A percentile compares a stretch with the other conserved stretches of the same genome.
Conservation (phyloP, 257 asterid genomes). For the Gentiana dahurica region DNA sequence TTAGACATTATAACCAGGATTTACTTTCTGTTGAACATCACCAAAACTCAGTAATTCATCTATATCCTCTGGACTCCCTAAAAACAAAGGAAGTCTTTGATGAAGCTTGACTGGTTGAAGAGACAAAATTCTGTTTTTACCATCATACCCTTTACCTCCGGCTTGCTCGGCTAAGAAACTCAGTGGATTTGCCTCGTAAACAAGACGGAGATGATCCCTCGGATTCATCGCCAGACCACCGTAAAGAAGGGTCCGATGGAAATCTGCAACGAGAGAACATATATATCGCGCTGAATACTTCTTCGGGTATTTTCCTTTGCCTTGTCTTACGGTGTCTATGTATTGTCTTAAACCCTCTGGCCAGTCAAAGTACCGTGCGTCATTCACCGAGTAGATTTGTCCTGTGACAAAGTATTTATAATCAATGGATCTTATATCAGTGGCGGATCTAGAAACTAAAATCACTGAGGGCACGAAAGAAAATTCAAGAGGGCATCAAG, state of each 20-base stretch:
- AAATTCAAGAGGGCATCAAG: too few species aligned
- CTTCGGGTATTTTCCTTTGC: conserved; percentile 71
- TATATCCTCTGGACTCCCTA: conserved; percentile 82
- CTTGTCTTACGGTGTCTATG: conserved; percentile 81
- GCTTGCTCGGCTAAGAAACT: conserved; percentile 90
- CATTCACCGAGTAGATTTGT: conserved; percentile 90
- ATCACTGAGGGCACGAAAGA: too few species aligned
- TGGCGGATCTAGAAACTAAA: too few species aligned
- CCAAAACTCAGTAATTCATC: conserved; percentile 72
- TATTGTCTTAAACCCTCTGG: conserved; percentile 78
- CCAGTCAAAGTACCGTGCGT: conserved; percentile 96
- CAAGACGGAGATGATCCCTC: conserved; percentile 91
- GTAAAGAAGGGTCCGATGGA: conserved; percentile 78
- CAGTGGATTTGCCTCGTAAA: conserved; percentile 90
- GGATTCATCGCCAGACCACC: conserved; percentile 97
- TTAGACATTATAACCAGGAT: conserved; percentile 89
- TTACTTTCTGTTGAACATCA: conserved; percentile 84
- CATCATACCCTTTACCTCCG: conserved; percentile 81
- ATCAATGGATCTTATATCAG: background rate
- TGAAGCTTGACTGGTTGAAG: conserved; percentile 79
- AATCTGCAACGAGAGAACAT: conserved; percentile 96
- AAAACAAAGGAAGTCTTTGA: conserved; percentile 78
- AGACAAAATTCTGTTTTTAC: conserved; percentile 61
- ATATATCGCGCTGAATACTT: conserved; percentile 95
- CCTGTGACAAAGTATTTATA: conserved; percentile 32